A percentile compares a stretch with the other conserved stretches of the same genome.
These are phyloP conservation scores for Linum trigynum DNA, from an alignment of 345 rosid species.

Conservation along the genomic window DNA sequence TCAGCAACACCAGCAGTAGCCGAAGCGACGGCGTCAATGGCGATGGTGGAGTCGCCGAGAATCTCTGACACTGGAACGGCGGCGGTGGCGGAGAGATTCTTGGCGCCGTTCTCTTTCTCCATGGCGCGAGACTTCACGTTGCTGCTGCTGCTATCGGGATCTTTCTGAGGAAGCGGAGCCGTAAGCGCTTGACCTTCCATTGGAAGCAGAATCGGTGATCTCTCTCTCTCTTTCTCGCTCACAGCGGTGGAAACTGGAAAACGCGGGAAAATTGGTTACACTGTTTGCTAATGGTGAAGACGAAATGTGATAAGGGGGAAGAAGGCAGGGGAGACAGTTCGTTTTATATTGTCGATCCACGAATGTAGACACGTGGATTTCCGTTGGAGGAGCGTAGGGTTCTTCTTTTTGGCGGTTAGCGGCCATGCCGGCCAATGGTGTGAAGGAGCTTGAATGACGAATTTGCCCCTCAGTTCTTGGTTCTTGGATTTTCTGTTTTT, in stretches of 20 bases:
- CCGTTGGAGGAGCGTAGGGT: too few species aligned
- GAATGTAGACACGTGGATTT: too few species aligned
- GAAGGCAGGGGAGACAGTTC: too few species aligned
- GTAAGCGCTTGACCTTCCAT: slow-evolving; percentile 17
- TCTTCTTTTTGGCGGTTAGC: too few species aligned
- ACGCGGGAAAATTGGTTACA: slow-evolving; percentile 12
- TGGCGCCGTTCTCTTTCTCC: slow-evolving; percentile 1
- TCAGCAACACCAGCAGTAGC: slow-evolving; percentile 7
- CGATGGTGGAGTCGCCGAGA: background rate
- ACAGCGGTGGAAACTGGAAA: background rate
- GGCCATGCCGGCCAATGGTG: too few species aligned
- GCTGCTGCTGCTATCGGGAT: background rate
- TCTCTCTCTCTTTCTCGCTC: background rate
- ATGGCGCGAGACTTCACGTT: background rate
- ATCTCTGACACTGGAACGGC: background rate
- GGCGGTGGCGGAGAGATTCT: slow-evolving; percentile 2
- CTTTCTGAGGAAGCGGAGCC: background rate
- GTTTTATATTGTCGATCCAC: too few species aligned
- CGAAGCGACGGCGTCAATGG: background rate
- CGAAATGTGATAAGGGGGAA: background rate
- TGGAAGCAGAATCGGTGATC: slow-evolving; percentile 2
- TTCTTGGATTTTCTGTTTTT: too few species aligned
- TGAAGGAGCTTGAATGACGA: too few species aligned
- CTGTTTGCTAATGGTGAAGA: background rate
- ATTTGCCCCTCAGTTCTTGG: too few species aligned